A percentile compares a stretch with the other conserved stretches of the same genome.
phyloP scores from a whole-genome alignment of 306 rosid species.

The Malus domestica region ASM211411v1 NC_041802.1:26495501-26496000 shows the following conservation, averaged over 20 bases:
- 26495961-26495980: neutral
- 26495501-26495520: slow-evolving; percentile 45
- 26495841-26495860: neutral
- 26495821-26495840: neutral
- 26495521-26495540: slow-evolving; percentile 66
- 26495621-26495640: slow-evolving; percentile 65
- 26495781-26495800: neutral
- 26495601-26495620: slow-evolving; percentile 73
- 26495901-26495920: neutral
- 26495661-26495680: slow-evolving; percentile 62
- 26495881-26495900: too few relatives aligned
- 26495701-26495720: slow-evolving; percentile 94
- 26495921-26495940: neutral
- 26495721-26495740: slow-evolving; percentile 27
- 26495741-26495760: neutral
- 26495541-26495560: slow-evolving; percentile 43
- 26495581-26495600: slow-evolving; percentile 74
- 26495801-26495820: neutral
- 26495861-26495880: neutral
- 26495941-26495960: neutral
- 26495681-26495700: slow-evolving; percentile 63
- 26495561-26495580: slow-evolving; percentile 91
- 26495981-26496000: neutral
- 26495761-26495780: neutral
- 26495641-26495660: slow-evolving; percentile 51